These are phyloP conservation scores for Phytopythium oedochilum DNA, from an alignment of 352 stramenopile species.

Conservation along the genomic window DNA sequence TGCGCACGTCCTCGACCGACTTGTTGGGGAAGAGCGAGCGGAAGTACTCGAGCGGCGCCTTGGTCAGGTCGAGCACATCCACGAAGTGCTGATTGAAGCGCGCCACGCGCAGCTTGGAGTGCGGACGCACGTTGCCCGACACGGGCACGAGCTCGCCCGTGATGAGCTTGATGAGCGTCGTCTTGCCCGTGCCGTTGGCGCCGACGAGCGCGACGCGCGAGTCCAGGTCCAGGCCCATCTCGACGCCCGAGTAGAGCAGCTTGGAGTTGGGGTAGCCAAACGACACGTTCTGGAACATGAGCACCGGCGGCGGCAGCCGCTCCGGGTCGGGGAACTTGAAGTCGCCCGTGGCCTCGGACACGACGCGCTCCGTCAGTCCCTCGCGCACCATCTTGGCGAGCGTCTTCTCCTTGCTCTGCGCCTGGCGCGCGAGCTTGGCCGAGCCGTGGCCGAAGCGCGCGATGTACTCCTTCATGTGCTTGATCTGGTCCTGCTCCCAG, in stretches of 20 bases:
- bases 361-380: constrained; percentile 94
- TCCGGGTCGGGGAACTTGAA: constrained; percentile 98
- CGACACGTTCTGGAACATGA: constrained; percentile 97
- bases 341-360: constrained; percentile 78
- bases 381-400: constrained; percentile 97
- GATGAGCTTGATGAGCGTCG: constrained; percentile 98
- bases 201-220: constrained; percentile 96
- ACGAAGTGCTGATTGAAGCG: constrained; percentile 99
- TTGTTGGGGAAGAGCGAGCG: constrained; percentile 91
- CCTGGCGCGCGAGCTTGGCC: constrained; percentile 96
- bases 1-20: constrained; percentile 93
- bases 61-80: constrained; percentile 95
- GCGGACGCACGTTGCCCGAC: constrained; percentile 92
- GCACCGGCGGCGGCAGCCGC: constrained; percentile 91
- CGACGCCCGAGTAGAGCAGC: constrained; percentile 90
- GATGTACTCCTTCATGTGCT: constrained; percentile 99
- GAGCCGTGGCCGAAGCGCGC: constrained; percentile 97
- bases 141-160: constrained; percentile 93
- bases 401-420: constrained; percentile 98
- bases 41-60: constrained; percentile 97
- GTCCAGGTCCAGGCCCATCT: constrained; percentile 97
- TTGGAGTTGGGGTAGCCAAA: constrained; percentile 94
- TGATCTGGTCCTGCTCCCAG: constrained; percentile 98
- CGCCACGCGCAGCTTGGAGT: constrained; percentile 95
- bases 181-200: constrained; percentile 96